Conservation (phyloP, 116 monocot genomes). For the Posidonia oceanica region DNA sequence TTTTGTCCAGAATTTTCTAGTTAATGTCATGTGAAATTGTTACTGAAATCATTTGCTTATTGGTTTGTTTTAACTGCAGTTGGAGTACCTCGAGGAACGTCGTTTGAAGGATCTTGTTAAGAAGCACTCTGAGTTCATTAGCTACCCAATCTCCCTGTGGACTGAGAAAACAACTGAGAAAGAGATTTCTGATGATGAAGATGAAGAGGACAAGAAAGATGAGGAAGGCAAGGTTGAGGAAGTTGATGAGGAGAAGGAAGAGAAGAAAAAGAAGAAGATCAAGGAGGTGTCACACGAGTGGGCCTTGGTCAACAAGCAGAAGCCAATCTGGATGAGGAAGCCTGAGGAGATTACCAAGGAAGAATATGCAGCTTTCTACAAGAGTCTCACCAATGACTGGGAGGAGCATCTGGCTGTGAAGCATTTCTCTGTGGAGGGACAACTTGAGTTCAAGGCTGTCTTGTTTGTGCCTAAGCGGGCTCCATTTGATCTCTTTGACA, state of each 20-base stretch:
- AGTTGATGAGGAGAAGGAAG: constrained; percentile 29
- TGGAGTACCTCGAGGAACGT: constrained; percentile 30
- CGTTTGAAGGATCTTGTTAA: constrained; percentile 27
- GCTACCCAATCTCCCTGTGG: constrained; percentile 39
- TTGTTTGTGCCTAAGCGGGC: constrained; percentile 36
- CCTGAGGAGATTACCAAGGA: constrained; percentile 39
- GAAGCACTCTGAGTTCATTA: constrained; percentile 41
- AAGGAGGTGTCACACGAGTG: constrained; percentile 40
- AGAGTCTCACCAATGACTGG: constrained; percentile 44
- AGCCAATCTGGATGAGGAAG: constrained; percentile 43
- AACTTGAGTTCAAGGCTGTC: constrained; percentile 40
- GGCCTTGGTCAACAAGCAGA: constrained; percentile 35
- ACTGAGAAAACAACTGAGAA: constrained; percentile 38
- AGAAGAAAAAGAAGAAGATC: constrained; percentile 45
- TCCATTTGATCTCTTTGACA: constrained; percentile 37
- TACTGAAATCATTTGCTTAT: background rate
- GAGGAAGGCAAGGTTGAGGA: constrained; percentile 31
- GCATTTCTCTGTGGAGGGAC: constrained; percentile 46
- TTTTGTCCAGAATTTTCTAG: too few species aligned
- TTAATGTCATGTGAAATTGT: background rate
- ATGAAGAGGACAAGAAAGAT: constrained; percentile 28
- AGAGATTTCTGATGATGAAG: constrained; percentile 33
- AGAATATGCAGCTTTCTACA: constrained; percentile 40
- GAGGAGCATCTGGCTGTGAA: constrained; percentile 37
- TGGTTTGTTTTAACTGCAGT: background rate